phyloP scores from a whole-genome alignment of 352 stramenopile species.

The Globisporangium irregulare region DNA sequence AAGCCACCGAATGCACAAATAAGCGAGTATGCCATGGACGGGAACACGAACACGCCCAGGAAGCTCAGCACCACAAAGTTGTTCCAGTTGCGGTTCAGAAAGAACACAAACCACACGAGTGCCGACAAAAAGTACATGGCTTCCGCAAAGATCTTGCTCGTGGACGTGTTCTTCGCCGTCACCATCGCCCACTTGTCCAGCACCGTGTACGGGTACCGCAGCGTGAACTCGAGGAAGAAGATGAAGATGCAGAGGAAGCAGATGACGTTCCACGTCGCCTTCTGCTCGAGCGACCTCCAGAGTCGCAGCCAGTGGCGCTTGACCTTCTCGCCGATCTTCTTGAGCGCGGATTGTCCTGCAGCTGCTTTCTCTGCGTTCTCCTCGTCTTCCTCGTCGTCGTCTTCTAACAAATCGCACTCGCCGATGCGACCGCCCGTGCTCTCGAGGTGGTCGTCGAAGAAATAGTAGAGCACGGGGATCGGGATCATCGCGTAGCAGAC shows the following conservation, averaged over 20 bases:
- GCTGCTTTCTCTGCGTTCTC: slow-evolving; percentile 19
- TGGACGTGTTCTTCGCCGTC: slow-evolving; percentile 29
- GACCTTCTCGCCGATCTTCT: slow-evolving; percentile 21
- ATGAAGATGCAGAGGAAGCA: slow-evolving; percentile 43
- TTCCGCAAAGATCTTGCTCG: slow-evolving; percentile 27
- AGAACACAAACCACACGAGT: slow-evolving; percentile 31
- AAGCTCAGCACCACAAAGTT: slow-evolving; percentile 27
- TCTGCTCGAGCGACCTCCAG: slow-evolving; percentile 28
- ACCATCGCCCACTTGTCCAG: slow-evolving; percentile 40
- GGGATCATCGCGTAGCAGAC: slow-evolving; percentile 42
- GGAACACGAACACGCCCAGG: slow-evolving; percentile 26
- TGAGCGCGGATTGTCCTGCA: slow-evolving; percentile 7
- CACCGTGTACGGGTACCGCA: slow-evolving; percentile 34
- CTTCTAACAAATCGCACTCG: slow-evolving; percentile 22
- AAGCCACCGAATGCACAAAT: slow-evolving; percentile 25
- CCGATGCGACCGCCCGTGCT: slow-evolving; percentile 24
- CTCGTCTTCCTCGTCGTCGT: slow-evolving; percentile 21
- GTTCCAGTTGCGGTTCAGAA: slow-evolving; percentile 35
- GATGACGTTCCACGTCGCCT: slow-evolving; percentile 35
- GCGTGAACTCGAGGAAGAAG: slow-evolving; percentile 47
- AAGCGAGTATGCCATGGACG: slow-evolving; percentile 25
- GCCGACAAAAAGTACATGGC: slow-evolving; percentile 28
- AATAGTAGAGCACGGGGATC: slow-evolving; percentile 28
- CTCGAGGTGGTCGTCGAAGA: slow-evolving; percentile 40
- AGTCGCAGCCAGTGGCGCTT: slow-evolving; percentile 35